Base-by-base conservation (phyloP, 2,329 filamentous ascomycete species). In the Rutstroemia sydowiana region DNA sequence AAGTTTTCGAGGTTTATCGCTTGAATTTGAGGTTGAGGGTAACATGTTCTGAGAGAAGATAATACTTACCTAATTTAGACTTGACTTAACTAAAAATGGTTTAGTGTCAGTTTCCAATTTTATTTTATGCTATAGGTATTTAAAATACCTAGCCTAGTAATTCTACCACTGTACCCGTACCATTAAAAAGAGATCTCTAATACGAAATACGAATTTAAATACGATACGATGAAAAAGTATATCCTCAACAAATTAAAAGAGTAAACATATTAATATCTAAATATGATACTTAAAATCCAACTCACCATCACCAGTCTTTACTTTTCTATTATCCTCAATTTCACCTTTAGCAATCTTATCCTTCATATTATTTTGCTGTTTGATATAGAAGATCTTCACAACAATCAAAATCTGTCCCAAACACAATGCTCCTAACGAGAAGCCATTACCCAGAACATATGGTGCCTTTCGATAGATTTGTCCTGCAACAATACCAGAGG, bases 241-340 rank as follows among this genome's bases (percentile, higher is more conserved):
- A 41, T 41, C 21, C n/a, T 23, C 37, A 2, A 48, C 28, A 32
- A 41, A 4, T 13, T 28, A 3, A 30, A 9, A 13, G 16, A 18
- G 31, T 20, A 13, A 11, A n/a, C 30, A 30, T 9, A 6, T 21
- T 36, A 5, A 28, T n/a, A n/a, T 40, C 23, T 52, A 59, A 36
- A 59, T 55, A 60, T 74, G 71, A 58, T 76, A 77, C 39, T 66
- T 69, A 54, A 76, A 77, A 48, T 75, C 73, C 48, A 75, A 53
- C 32, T 68, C 74, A 18, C 68, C 60, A 55, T 77, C 75, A 2
- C 74, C 75, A 0, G 71, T 74, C 58, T 63, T 71, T 1, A 75
- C 67, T 48, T 68, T 70, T 43, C 75, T 64, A 34, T 56, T 69
- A 55, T 77, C 74, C 51, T 71, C 68, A 11, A 66, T 66, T 52